Conservation (phyloP, 2,329 filamentous ascomycete species). For the Neocatenulostroma microsporum region DNA sequence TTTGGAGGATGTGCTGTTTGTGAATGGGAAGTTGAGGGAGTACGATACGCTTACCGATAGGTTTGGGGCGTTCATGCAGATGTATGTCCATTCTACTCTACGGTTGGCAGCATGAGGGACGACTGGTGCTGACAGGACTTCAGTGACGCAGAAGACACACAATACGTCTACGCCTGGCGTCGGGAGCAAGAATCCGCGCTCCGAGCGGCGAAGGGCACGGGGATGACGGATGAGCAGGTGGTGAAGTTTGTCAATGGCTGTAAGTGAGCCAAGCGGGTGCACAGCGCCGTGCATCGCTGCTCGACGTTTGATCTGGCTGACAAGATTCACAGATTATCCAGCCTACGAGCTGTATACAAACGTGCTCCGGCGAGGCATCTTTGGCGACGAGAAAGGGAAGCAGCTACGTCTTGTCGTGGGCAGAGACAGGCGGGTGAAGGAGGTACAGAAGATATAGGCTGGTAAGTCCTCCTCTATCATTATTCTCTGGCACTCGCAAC, state of each 20-base stretch:
- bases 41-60: conserved; percentile 55
- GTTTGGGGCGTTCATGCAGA: conserved; percentile 58
- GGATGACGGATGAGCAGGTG: conserved; percentile 79
- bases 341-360: conserved; percentile 51
- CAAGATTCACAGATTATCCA: conserved; percentile 36
- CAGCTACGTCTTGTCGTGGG: conserved; percentile 47
- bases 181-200: conserved; percentile 70
- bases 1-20: conserved; percentile 49
- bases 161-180: conserved; percentile 78
- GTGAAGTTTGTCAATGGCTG: conserved; percentile 65
- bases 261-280: no score
- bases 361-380: conserved; percentile 42
- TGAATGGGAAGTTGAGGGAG: conserved; percentile 51
- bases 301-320: no score
- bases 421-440: conserved; percentile 37
- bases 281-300: no score
- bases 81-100: conserved; percentile 42
- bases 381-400: conserved; percentile 34
- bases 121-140: conserved; percentile 1
- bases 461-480: no score
- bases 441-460: conserved; percentile 15
- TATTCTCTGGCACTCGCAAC: no score
- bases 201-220: conserved; percentile 57
- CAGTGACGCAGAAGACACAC: conserved; percentile 61
- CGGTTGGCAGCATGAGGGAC: no score